phyloP scores from a whole-genome alignment of 106 monocot genomes.

The Alisma plantagoaquatica region DNA sequence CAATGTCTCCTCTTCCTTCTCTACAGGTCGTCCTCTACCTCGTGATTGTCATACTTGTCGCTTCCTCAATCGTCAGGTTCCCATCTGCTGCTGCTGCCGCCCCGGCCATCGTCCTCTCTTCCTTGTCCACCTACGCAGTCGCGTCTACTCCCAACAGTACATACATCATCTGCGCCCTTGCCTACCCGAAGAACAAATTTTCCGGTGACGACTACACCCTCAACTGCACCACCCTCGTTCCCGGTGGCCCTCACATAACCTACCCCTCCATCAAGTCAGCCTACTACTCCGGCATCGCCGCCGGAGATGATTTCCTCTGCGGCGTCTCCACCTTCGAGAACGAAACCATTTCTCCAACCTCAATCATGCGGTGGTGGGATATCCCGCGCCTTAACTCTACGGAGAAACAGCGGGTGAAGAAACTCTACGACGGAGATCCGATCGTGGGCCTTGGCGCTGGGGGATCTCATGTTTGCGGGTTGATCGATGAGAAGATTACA shows the following conservation, averaged over 20 bases:
- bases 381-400: neutral
- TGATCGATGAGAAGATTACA: constrained; percentile 4
- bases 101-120: neutral
- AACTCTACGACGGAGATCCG: constrained; percentile 40
- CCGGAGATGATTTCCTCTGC: constrained; percentile 79
- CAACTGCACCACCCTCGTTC: constrained; percentile 46
- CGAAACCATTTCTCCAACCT: neutral
- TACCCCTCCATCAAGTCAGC: constrained; percentile 27
- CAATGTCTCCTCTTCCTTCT: constrained; percentile 4
- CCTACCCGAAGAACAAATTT: constrained; percentile 2
- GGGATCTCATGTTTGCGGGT: constrained; percentile 69
- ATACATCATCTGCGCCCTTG: constrained; percentile 63
- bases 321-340: constrained; percentile 19
- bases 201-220: constrained; percentile 10
- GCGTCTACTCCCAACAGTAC: constrained; percentile 17
- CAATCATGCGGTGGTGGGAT: constrained; percentile 81
- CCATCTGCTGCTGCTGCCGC: too few relatives aligned
- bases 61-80: too few relatives aligned
- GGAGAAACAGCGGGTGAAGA: constrained; percentile 5
- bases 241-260: neutral
- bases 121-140: constrained; percentile 56
- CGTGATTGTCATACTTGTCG: too few relatives aligned
- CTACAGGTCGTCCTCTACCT: too few relatives aligned
- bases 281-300: constrained; percentile 70
- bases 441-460: constrained; percentile 36